A percentile compares a stretch with the other conserved stretches of the same genome.
Conservation (phyloP, 1,139 yeast species). For the Pneumocystis canis region DNA sequence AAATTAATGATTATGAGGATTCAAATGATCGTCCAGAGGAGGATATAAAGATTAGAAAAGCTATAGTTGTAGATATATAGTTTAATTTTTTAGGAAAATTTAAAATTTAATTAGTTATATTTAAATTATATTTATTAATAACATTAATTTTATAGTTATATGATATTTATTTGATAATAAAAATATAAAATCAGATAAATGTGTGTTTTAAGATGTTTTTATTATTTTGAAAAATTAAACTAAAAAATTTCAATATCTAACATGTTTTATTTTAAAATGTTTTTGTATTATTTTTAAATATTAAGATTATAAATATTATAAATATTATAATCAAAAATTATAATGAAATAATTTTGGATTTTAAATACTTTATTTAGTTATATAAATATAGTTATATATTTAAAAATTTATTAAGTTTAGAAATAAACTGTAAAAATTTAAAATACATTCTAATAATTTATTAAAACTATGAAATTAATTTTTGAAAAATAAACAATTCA, state of each 20-base stretch:
- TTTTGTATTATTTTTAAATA: too few relatives aligned
- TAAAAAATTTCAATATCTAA: too few relatives aligned
- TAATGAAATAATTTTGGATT: too few relatives aligned
- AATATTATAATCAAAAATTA: too few relatives aligned
- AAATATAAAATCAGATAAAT: too few relatives aligned
- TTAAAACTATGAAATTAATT: not conserved
- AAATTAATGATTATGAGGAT: slow-evolving; percentile 12
- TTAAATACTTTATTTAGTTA: too few relatives aligned
- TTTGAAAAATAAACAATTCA: not conserved
- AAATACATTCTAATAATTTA: not conserved
- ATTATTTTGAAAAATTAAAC: too few relatives aligned
- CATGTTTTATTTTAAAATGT: too few relatives aligned
- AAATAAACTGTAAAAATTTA: not conserved
- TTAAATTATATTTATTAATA: not conserved
- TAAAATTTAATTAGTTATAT: not conserved
- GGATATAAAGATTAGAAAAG: slow-evolving; percentile 11
- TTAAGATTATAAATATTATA: too few relatives aligned
- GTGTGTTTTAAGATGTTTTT: too few relatives aligned
- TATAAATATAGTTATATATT: too few relatives aligned
- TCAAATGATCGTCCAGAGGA: slow-evolving; percentile 30
- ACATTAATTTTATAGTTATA: not conserved
- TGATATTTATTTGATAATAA: not conserved
- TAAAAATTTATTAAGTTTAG: not conserved
- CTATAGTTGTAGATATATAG: slow-evolving; percentile 1
- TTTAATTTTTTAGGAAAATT: not conserved